Evolutionary conservation across 345 rosid species (phyloP).

Genomic region (Murraya paniculata): DNA sequence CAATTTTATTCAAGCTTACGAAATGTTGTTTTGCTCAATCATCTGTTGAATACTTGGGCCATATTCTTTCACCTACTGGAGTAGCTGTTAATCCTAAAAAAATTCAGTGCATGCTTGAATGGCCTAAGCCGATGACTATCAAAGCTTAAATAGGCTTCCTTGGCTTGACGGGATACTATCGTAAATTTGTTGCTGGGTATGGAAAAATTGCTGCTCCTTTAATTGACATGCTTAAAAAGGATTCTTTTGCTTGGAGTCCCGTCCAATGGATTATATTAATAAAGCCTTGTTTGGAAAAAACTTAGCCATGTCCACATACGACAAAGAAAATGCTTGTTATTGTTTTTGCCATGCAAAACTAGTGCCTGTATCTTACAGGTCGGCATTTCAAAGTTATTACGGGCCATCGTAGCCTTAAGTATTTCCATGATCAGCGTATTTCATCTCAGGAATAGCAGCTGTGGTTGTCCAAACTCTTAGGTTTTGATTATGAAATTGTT

Average conservation of each 20-base stretch:
- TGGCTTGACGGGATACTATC: background rate
- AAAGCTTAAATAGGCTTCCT: background rate
- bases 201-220: background rate
- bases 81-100: background rate
- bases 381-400: background rate
- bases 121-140: background rate
- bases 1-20: background rate
- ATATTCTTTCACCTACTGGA: background rate
- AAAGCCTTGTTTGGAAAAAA: no score
- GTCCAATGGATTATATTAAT: no score
- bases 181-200: background rate
- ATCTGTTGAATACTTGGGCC: background rate
- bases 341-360: background rate
- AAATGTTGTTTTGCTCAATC: background rate
- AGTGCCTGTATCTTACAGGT: background rate
- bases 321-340: background rate
- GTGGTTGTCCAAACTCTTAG: background rate
- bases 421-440: background rate
- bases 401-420: background rate
- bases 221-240: background rate
- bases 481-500: no score
- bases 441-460: no score
- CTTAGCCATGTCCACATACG: background rate
- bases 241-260: background rate
- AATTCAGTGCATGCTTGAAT: background rate